These are phyloP conservation scores for Kokia cookei DNA, from an alignment of 441 rosid genomes.

Conservation along the genomic window DNA sequence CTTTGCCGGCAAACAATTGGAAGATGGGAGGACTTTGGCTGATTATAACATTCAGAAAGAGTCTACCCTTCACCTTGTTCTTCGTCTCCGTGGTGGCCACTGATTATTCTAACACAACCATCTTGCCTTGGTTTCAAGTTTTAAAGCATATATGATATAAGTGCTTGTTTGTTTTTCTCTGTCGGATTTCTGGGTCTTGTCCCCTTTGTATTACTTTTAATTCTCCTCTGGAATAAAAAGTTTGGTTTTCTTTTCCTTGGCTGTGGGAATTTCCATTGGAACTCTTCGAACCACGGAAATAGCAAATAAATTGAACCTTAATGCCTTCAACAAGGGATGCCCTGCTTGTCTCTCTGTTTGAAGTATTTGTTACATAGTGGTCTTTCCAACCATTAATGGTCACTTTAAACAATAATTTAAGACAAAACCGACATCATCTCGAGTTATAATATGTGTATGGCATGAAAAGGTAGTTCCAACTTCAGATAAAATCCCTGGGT, in stretches of 20 bases:
- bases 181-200: not conserved
- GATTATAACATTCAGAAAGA: slow-evolving; percentile 29
- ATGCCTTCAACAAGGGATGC: not conserved
- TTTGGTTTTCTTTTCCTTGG: not conserved
- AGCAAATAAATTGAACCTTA: not conserved
- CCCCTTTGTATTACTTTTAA: not conserved
- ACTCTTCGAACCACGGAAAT: not conserved
- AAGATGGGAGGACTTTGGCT: slow-evolving; percentile 20
- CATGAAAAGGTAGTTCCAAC: too few species aligned
- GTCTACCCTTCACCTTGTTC: slow-evolving; percentile 23
- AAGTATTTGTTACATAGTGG: too few species aligned
- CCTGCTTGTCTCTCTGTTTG: not conserved
- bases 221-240: not conserved
- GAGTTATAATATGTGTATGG: too few species aligned
- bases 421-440: too few species aligned
- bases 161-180: not conserved
- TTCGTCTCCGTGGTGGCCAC: slow-evolving; percentile 13
- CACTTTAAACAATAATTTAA: not conserved
- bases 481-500: too few species aligned
- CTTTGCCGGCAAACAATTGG: slow-evolving; percentile 30
- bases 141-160: too few species aligned
- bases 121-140: too few species aligned
- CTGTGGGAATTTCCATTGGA: not conserved
- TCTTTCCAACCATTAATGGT: not conserved
- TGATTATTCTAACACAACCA: not conserved